Percentiles rank a stretch among this genome's conserved stretches.
Evolutionary conservation across 179 eudicot genomes (phyloP).

Genomic region (Amaranthus tricolor): DNA sequence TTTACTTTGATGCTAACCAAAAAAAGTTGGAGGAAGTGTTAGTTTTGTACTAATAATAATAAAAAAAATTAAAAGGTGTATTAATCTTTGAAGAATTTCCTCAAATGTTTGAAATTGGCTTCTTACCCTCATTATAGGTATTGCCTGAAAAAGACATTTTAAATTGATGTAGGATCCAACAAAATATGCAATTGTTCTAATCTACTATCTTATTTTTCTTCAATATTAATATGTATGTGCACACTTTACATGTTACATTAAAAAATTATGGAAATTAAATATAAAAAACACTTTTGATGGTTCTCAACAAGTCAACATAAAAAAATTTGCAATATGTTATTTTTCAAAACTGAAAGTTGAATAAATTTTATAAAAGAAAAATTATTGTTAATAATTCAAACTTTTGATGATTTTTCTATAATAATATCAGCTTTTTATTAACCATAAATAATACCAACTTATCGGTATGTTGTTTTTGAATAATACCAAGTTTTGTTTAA

Average conservation of each 20-base stretch:
- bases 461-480: no score
- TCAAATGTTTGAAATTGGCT: constrained; percentile 8
- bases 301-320: background rate
- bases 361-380: no score
- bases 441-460: no score
- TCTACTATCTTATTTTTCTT: background rate
- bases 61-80: background rate
- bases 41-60: no score
- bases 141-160: background rate
- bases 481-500: no score
- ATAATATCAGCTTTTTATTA: no score
- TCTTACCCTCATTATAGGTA: background rate
- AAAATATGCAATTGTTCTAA: background rate
- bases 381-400: no score
- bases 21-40: no score
- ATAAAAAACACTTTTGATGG: background rate
- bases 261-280: background rate
- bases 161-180: background rate
- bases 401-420: no score
- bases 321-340: background rate
- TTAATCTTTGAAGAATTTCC: constrained; percentile 9
- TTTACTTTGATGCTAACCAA: no score
- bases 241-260: background rate
- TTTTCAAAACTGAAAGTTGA: no score
- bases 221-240: background rate